These are phyloP conservation scores for Teratosphaeria zuluensis DNA, from an alignment of 2,329 filamentous ascomycete genomes.

Conservation along the genomic window DNA sequence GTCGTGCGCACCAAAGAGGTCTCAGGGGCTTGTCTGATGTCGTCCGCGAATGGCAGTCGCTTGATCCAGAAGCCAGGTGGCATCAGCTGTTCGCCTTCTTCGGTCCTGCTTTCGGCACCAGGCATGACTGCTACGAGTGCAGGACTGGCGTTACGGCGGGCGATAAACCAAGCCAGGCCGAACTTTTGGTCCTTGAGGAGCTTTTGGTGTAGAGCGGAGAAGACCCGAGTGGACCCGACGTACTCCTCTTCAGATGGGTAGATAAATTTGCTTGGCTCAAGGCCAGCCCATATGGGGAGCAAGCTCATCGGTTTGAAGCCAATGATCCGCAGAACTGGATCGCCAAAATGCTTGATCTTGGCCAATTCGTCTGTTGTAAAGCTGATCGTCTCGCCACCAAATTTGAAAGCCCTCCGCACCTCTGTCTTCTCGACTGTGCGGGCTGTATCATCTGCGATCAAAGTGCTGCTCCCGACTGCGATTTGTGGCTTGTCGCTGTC, in stretches of 20 bases:
- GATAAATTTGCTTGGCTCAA: conserved; percentile 81
- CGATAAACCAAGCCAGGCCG: conserved; percentile 80
- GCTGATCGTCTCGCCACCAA: conserved; percentile 79
- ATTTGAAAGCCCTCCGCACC: conserved; percentile 88
- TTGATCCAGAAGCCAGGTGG: conserved; percentile 84
- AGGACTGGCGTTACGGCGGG: conserved; percentile 70
- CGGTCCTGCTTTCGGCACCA: conserved; percentile 56
- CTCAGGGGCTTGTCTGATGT: conserved; percentile 63
- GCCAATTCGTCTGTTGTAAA: conserved; percentile 81
- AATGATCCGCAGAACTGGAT: conserved; percentile 75
- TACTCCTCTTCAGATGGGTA: conserved; percentile 88
- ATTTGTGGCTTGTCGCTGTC: conserved; percentile 80
- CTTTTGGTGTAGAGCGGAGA: conserved; percentile 83
- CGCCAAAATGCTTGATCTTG: conserved; percentile 66
- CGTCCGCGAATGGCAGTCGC: conserved; percentile 80
- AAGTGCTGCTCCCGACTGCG: conserved; percentile 61
- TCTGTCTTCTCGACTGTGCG: conserved; percentile 70
- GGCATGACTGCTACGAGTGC: conserved; percentile 73
- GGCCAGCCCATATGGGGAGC: conserved; percentile 73
- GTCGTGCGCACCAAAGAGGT: conserved; percentile 48
- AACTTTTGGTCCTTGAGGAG: conserved; percentile 70
- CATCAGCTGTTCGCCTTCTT: conserved; percentile 57
- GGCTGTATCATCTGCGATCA: conserved; percentile 67
- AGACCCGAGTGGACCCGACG: conserved; percentile 84
- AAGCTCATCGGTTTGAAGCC: conserved; percentile 78